Base-by-base conservation (phyloP, 1,139 yeast species). In the Kodamaea sp. region DNA sequence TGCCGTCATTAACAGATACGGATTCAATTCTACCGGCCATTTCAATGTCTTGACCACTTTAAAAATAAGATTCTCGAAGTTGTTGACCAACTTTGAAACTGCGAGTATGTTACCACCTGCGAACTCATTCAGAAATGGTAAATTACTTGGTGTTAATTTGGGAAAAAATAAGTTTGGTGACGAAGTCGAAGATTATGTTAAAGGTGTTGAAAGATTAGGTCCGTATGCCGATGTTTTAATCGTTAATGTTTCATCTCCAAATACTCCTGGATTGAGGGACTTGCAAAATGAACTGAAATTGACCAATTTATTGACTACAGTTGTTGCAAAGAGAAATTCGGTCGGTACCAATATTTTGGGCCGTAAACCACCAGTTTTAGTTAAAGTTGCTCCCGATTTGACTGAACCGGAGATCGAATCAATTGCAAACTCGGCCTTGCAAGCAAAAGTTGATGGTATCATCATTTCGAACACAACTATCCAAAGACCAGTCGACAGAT, bases 151-250 rank as follows among this genome's bases (percentile, higher is more conserved):
- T 2, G 76, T 90, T 48, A 90, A 92, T 58, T 70, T 90, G 49
- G 97, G 98, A 43, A 90, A 90, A 58, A 90, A 90, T 66, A 92
- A 90, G 65, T 74, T 73, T 30, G 96, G 96, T 39, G 96, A 90
- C 55, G 97, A 89, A 58, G 78, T 88, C 38, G 70, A 79, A 44
- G 98, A 92, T 60, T 90, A 88, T 55, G 78, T 85, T 38, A 73
- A 76, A 47, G 98, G 98, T 43, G 95, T 92, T 29, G 77, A 78
- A 44, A 70, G 83, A 40, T 78, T 90, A 50, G 95, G 95, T 7
- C 79, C 82, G 9, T 81, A 75, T 53, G 96, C 97, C 4, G 97
- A 92, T 63, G 90, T 87, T 6, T 67, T 90, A 43, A 92, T 90
- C 29, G 76, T 90, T 47, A 90, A 90, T 54, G 96, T 90, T n/a